These are phyloP conservation scores for Ilyonectria sp. DNA, from an alignment of 2,329 filamentous ascomycete species.

Conservation along the genomic window DNA sequence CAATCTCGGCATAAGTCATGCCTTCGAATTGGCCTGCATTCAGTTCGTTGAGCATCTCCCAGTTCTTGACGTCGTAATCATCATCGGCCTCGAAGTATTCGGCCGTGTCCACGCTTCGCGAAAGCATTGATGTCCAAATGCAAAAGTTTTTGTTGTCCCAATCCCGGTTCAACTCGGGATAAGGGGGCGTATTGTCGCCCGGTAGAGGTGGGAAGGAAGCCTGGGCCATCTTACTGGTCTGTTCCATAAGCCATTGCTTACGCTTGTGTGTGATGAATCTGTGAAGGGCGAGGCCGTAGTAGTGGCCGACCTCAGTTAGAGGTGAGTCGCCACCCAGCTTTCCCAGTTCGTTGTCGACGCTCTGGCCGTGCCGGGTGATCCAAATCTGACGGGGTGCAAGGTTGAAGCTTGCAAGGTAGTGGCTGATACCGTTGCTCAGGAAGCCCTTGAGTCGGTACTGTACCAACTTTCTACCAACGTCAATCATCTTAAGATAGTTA, in stretches of 20 bases:
- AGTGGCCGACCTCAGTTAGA: conserved; percentile 83
- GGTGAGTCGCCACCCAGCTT: conserved; percentile 94
- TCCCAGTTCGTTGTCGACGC: conserved; percentile 86
- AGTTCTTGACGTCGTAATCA: conserved; percentile 96
- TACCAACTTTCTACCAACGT: conserved; percentile 94
- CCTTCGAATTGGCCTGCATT: conserved; percentile 95
- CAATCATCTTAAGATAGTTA: conserved; percentile 79
- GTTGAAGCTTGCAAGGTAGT: conserved; percentile 97
- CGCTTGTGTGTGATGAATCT: conserved; percentile 88
- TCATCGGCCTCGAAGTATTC: conserved; percentile 92
- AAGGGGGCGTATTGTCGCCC: conserved; percentile 94
- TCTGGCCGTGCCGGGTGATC: conserved; percentile 97
- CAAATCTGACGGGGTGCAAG: conserved; percentile 95
- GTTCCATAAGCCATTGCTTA: conserved; percentile 85
- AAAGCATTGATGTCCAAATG: conserved; percentile 98
- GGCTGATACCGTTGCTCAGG: conserved; percentile 91
- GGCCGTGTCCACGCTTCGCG: conserved; percentile 88
- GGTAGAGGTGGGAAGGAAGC: conserved; percentile 90
- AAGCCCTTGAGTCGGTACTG: conserved; percentile 94
- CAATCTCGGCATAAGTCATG: conserved; percentile 94
- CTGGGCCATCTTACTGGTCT: conserved; percentile 82
- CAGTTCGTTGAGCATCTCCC: conserved; percentile 97
- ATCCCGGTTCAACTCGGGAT: conserved; percentile 84
- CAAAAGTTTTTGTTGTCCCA: conserved; percentile 91
- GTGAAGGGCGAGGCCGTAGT: conserved; percentile 85